Evolutionary conservation across 352 stramenopile genomes (phyloP).

Genomic region (Thraustochytrium sp.): DNA sequence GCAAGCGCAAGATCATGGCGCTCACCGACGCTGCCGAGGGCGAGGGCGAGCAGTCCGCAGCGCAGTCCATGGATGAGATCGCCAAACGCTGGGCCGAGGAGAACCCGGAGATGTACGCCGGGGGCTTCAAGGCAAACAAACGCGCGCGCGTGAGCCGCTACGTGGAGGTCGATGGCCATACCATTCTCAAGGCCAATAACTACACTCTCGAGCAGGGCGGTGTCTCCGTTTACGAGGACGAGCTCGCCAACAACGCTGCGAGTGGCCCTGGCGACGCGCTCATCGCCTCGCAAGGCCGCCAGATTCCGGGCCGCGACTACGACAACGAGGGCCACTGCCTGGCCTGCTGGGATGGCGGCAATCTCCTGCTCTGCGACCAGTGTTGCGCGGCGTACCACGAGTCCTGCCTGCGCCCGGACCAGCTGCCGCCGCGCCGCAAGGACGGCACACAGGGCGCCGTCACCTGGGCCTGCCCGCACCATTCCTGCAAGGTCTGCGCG

Average conservation of each 20-base stretch:
- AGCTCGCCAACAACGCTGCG: background rate
- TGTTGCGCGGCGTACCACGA: constrained; percentile 46
- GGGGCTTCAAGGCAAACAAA: background rate
- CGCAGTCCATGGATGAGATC: constrained; percentile 3
- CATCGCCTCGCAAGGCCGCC: background rate
- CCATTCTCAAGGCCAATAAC: constrained; percentile 15
- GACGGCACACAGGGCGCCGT: background rate
- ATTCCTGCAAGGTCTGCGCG: constrained; percentile 21
- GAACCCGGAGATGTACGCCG: constrained; percentile 3
- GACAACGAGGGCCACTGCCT: constrained; percentile 41
- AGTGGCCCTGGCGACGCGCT: background rate
- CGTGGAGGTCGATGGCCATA: constrained; percentile 18
- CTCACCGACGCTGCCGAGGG: background rate
- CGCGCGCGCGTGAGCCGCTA: constrained; percentile 7
- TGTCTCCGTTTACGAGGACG: background rate
- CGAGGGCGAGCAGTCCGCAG: background rate
- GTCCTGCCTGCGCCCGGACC: constrained; percentile 27
- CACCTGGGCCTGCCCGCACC: constrained; percentile 39
- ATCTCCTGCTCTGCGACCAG: constrained; percentile 45
- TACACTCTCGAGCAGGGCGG: constrained; percentile 10
- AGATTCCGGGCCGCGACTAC: constrained; percentile 45
- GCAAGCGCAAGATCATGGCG: background rate
- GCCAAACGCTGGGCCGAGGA: constrained; percentile 14
- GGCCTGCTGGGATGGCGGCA: constrained; percentile 47
- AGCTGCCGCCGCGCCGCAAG: constrained; percentile 3